Evolutionary conservation across 1,284 basidiomycete genomes (phyloP).

Genomic region (Marasmius sp.): DNA sequence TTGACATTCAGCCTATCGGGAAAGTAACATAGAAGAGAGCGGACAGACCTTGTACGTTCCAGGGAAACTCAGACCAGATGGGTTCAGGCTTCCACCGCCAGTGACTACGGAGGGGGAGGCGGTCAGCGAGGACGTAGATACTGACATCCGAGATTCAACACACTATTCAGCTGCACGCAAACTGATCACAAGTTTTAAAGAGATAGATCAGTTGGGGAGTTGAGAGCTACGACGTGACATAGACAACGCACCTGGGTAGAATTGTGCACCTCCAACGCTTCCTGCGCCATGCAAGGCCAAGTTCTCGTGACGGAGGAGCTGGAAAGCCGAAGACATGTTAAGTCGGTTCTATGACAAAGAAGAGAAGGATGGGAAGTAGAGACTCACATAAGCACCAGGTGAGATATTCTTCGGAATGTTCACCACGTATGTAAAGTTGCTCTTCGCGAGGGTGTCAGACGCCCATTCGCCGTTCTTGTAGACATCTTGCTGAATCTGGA

Average conservation of each 20-base stretch:
- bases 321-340: neutral
- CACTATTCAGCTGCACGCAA: conserved; percentile 29
- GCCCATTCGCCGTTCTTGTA: conserved; percentile 34
- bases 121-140: neutral
- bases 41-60: conserved; percentile 29
- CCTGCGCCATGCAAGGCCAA: conserved; percentile 34
- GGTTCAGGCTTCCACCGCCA: conserved; percentile 32
- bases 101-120: conserved; percentile 21
- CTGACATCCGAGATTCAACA: neutral
- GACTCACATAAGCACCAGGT: conserved; percentile 31
- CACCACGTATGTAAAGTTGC: conserved; percentile 30
- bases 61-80: conserved; percentile 36
- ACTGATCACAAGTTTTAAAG: conserved; percentile 14
- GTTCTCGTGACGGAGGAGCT: conserved; percentile 38
- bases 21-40: neutral
- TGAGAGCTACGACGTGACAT: neutral
- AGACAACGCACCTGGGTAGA: conserved; percentile 30
- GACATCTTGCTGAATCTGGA: conserved; percentile 31
- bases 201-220: no score
- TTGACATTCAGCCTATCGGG: neutral
- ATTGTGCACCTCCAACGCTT: conserved; percentile 33
- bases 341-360: neutral
- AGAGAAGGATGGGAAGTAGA: neutral
- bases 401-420: conserved; percentile 35
- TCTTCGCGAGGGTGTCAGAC: conserved; percentile 33